These are phyloP conservation scores for Gaeumannomyces tritici DNA, from an alignment of 2,329 filamentous ascomycete species.

Conservation along the genomic window DNA sequence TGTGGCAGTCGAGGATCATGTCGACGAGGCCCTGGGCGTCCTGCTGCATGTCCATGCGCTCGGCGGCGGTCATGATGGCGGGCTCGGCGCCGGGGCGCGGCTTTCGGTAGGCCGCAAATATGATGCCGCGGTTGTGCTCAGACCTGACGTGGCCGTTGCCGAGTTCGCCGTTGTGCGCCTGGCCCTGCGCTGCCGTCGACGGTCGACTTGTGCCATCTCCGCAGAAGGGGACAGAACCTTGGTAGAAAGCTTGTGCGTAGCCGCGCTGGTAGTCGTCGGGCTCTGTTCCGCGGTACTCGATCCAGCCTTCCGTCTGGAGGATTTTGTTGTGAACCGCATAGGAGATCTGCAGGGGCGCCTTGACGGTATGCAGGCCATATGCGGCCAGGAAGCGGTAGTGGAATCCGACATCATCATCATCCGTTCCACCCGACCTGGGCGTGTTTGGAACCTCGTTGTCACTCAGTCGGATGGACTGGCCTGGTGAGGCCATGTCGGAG, in stretches of 20 bases:
- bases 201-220: not conserved
- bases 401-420: not conserved
- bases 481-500: not conserved
- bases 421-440: not conserved
- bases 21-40: constrained; percentile 45
- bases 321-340: constrained; percentile 39
- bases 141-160: constrained; percentile 5
- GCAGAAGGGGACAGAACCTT: constrained; percentile 18
- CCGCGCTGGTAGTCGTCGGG: constrained; percentile 33
- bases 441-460: not conserved
- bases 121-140: constrained; percentile 37
- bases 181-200: not conserved
- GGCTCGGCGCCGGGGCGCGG: constrained; percentile 24
- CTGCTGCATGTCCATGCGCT: constrained; percentile 34
- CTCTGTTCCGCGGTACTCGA: constrained; percentile 37
- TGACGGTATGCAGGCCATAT: constrained; percentile 40
- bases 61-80: constrained; percentile 24
- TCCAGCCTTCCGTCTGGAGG: constrained; percentile 39
- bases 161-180: constrained; percentile 9
- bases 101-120: constrained; percentile 46
- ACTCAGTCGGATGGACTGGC: not conserved
- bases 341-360: constrained; percentile 42
- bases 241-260: constrained; percentile 44
- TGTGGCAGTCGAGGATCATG: constrained; percentile 40
- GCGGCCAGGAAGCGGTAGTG: constrained; percentile 38